phyloP scores from a whole-genome alignment of 345 rosid genomes.

The Cardamine resedifolia region DNA sequence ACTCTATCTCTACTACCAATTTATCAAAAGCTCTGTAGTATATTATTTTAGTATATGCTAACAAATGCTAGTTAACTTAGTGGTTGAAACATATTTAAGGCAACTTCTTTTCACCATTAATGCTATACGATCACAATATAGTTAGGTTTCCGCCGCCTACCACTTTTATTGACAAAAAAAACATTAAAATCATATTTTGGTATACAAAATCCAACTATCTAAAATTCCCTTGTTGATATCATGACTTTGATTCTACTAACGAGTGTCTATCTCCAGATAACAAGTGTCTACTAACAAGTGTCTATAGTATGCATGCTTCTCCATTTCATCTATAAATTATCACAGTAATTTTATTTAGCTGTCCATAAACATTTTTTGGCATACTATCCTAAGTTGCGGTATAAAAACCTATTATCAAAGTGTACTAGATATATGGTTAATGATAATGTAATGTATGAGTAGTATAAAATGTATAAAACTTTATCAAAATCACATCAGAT shows the following conservation, averaged over 20 bases:
- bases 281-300: neutral
- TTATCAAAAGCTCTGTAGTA: neutral
- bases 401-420: neutral
- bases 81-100: constrained; percentile 29
- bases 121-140: constrained; percentile 7
- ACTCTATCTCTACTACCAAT: neutral
- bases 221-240: neutral
- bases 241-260: neutral
- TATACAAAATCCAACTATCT: neutral
- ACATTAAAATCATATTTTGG: constrained; percentile 1
- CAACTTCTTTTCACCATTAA: constrained; percentile 22
- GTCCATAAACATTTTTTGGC: neutral
- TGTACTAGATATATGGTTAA: neutral
- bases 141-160: constrained; percentile 7
- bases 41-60: neutral
- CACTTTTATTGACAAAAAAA: neutral
- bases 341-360: neutral
- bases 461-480: neutral
- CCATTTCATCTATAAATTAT: neutral
- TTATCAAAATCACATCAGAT: neutral
- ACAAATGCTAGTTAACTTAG: constrained; percentile 13
- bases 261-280: neutral
- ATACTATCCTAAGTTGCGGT: neutral
- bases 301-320: neutral
- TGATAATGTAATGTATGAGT: neutral